phyloP scores from a whole-genome alignment of 345 rosid species.

The Toxicodendron radicans region DNA sequence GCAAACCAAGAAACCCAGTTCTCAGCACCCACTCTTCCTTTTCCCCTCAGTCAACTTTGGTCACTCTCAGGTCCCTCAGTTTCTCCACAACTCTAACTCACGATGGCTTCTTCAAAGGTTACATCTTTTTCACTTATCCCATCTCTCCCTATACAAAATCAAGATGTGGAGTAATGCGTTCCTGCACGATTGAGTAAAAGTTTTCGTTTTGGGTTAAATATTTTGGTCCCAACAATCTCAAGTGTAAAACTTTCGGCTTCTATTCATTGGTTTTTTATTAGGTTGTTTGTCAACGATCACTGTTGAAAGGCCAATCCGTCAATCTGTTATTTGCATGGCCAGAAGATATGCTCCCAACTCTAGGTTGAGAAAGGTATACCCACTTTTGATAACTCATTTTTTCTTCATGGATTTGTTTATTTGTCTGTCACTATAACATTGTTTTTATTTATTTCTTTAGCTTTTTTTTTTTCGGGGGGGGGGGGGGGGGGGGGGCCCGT shows the following conservation, averaged over 20 bases:
- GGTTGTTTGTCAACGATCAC: conserved; percentile 7
- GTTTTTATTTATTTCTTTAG: neutral
- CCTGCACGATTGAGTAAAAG: neutral
- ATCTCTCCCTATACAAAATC: neutral
- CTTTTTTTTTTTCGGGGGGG: too few relatives aligned
- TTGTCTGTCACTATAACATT: neutral
- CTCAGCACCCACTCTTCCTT: neutral
- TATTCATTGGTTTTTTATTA: neutral
- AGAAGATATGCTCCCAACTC: conserved; percentile 34
- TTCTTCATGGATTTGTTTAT: neutral
- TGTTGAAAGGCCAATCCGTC: conserved; percentile 3
- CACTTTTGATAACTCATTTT: neutral
- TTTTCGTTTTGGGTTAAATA: neutral
- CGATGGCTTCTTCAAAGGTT: conserved; percentile 26
- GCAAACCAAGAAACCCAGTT: conserved; percentile 22
- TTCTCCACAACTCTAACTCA: conserved; percentile 18
- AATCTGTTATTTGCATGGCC: conserved; percentile 29
- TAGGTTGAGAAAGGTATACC: conserved; percentile 29
- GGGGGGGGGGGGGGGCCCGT: too few relatives aligned
- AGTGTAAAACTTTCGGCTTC: neutral
- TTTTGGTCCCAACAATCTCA: neutral
- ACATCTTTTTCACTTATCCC: neutral
- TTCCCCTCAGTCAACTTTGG: neutral
- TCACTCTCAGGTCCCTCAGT: conserved; percentile 10
- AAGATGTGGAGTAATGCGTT: neutral